Percentiles rank a stretch among this genome's conserved stretches.
Conservation (phyloP, 2,329 filamentous ascomycete species). For the Alternaria conjuncta region DNA sequence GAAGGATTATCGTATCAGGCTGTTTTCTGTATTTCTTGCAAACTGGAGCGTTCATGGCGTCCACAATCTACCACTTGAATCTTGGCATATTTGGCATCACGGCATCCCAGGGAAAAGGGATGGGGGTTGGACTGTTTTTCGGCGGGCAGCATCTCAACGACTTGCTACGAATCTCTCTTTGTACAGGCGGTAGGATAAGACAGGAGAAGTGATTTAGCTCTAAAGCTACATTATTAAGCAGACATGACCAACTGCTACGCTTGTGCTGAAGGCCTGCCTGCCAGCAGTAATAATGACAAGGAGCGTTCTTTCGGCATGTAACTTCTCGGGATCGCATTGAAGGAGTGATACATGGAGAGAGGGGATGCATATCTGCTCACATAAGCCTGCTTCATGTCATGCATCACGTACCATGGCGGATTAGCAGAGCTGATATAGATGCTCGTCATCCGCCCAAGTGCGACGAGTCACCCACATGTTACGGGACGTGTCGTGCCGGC, state of each 20-base stretch:
- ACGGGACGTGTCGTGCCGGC: not conserved
- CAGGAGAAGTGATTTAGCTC: not conserved
- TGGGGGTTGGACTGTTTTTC: slow-evolving; percentile 2
- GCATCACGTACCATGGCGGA: not conserved
- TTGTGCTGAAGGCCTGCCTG: not conserved
- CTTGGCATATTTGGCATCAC: slow-evolving; percentile 15
- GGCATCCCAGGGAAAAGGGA: slow-evolving; percentile 6
- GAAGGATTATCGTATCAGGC: slow-evolving; percentile 1
- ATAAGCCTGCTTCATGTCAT: slow-evolving; percentile 1
- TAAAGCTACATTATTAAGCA: not conserved
- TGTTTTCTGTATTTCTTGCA: slow-evolving; percentile 1
- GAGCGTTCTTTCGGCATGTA: not conserved
- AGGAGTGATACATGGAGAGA: not conserved
- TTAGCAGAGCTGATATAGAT: not conserved
- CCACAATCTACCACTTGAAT: not conserved
- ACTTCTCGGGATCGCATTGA: not conserved
- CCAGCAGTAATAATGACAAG: slow-evolving; percentile 2
- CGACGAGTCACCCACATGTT: not conserved
- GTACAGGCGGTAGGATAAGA: slow-evolving; percentile 17
- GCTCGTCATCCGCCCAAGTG: not conserved
- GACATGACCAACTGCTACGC: slow-evolving; percentile 1
- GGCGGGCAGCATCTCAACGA: slow-evolving; percentile 19
- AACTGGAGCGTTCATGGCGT: slow-evolving; percentile 10
- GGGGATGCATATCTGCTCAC: not conserved
- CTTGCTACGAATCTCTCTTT: slow-evolving; percentile 18